Evolutionary conservation across 352 stramenopile genomes (phyloP), one percentile per base, ranked within the genome.

Genomic region (Ophiocytium majus): DNA sequence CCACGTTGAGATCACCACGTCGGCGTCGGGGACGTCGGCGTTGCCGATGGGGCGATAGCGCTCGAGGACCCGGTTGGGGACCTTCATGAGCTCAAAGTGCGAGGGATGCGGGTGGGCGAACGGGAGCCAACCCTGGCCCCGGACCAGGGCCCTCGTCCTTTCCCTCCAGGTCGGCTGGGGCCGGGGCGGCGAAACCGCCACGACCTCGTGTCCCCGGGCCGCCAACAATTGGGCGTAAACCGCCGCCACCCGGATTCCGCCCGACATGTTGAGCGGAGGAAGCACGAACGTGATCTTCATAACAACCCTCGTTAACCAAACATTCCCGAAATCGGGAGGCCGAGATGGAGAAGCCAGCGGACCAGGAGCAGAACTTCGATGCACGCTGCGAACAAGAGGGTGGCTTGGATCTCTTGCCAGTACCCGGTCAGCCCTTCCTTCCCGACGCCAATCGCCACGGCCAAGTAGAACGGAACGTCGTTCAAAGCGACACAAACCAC

Each of bases 221-320:
- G 23, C 28, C 19, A 71, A 28, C 57, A 23, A 71, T 28, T 23
- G 19, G 57, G 19, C 57, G 57, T 71, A 71, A 28, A 71, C 28
- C 19, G 57, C 57, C 57, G 28, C 57, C 57, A 71, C 57, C 57
- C 57, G 57, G 57, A 71, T 71, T 23, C 57, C 57, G 57, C 57
- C 57, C 19, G 57, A 71, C 19, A 71, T 23, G 19, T 28, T 28
- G 57, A 28, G 19, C 19, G 23, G 57, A 28, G 57, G 57, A 28
- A 71, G 57, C 23, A 71, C 57, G 28, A 71, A 71, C 57, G 57
- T 71, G 57, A 71, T 71, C 57, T 28, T 71, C 57, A 71, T 28
- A n/a, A n/a, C n/a, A n/a, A n/a, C n/a, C n/a, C n/a, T n/a, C n/a
- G n/a, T n/a, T n/a, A n/a, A n/a, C n/a, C n/a, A n/a, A n/a, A n/a